phyloP scores from a whole-genome alignment of 2,329 filamentous ascomycete genomes.

The Rutstroemia sp. region DNA sequence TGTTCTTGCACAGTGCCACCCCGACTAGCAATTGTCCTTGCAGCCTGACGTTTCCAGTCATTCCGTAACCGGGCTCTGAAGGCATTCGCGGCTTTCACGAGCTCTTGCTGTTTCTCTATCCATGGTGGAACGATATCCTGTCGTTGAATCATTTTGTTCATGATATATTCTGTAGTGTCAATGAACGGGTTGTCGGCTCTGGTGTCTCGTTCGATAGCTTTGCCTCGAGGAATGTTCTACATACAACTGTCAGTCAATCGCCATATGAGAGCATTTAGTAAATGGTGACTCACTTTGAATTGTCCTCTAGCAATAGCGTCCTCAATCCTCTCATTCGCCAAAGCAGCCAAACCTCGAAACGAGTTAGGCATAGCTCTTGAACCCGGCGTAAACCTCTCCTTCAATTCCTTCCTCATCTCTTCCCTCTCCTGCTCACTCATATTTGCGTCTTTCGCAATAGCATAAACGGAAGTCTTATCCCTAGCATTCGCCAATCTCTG shows the following conservation, averaged over 20 bases:
- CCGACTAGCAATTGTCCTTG: conserved; percentile 66
- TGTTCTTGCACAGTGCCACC: conserved; percentile 72
- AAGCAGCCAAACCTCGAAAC: conserved; percentile 67
- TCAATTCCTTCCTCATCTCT: conserved; percentile 63
- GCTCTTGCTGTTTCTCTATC: conserved; percentile 97
- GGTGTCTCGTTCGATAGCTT: conserved; percentile 71
- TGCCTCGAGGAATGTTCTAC: conserved; percentile 71
- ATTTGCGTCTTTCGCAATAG: conserved; percentile 41
- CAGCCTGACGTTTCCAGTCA: conserved; percentile 81
- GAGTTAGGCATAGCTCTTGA: conserved; percentile 69
- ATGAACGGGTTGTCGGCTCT: conserved; percentile 82
- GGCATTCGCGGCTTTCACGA: conserved; percentile 57
- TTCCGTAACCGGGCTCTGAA: conserved; percentile 70
- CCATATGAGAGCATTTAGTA: too few relatives aligned
- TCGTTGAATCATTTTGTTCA: conserved; percentile 97
- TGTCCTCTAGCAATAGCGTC: conserved; percentile 88
- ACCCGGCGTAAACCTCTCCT: conserved; percentile 70
- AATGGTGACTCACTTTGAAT: conserved; percentile 46
- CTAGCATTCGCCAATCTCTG: conserved; percentile 46
- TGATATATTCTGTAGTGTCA: conserved; percentile 93
- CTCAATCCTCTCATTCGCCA: conserved; percentile 90
- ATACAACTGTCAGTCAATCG: too few relatives aligned
- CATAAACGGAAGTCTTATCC: conserved; percentile 51
- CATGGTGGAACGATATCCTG: conserved; percentile 94
- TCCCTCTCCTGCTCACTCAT: conserved; percentile 67